Conservation (phyloP, 768 basidiomycete species). For the Collybia mongolica region DNA sequence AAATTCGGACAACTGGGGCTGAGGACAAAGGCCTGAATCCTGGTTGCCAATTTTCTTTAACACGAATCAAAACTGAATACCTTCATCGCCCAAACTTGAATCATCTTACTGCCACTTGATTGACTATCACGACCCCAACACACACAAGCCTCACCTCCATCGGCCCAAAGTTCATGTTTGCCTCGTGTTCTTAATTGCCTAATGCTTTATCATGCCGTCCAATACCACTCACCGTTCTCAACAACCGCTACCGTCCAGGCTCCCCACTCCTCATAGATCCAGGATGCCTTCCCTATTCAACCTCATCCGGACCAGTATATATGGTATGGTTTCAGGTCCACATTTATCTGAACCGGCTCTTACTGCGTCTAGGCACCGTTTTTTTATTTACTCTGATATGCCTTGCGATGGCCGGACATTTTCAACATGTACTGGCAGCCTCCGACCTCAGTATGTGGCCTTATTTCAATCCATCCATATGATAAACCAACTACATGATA, state of each 20-base stretch:
- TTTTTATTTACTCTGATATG: conserved; percentile 77
- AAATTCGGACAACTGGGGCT: too few species aligned
- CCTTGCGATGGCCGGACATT: conserved; percentile 77
- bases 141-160: conserved; percentile 6
- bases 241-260: conserved; percentile 13
- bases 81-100: too few species aligned
- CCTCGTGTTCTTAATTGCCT: conserved; percentile 43
- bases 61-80: too few species aligned
- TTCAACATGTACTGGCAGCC: conserved; percentile 66
- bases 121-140: conserved; percentile 12
- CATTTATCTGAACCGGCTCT: not conserved
- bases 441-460: conserved; percentile 74
- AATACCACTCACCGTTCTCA: conserved; percentile 25
- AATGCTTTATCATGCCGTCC: conserved; percentile 43
- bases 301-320: conserved; percentile 63
- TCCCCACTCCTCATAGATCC: conserved; percentile 27
- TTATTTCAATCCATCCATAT: conserved; percentile 3
- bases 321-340: conserved; percentile 41
- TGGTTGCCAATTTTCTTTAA: too few species aligned
- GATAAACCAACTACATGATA: conserved; percentile 2
- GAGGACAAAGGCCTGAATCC: too few species aligned
- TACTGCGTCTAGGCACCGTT: conserved; percentile 47
- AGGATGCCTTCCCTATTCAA: conserved; percentile 75
- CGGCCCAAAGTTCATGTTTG: conserved; percentile 33
- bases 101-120: conserved; percentile 3